Base-by-base conservation (phyloP, 2,329 filamentous ascomycete genomes). In the Ceratocystis destructans region DNA sequence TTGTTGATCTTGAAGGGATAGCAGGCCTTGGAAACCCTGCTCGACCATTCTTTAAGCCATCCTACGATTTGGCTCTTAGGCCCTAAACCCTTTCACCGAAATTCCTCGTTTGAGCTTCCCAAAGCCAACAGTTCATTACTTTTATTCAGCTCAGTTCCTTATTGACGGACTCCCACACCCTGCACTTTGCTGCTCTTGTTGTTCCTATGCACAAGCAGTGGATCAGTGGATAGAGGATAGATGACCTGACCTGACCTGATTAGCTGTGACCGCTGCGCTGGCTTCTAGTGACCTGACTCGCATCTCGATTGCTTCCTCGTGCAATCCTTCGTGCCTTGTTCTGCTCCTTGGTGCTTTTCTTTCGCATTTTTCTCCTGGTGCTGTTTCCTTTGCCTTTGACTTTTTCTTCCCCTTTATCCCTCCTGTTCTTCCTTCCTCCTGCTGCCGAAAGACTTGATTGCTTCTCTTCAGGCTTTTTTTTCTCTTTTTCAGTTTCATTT, bases 301-400 rank as follows among this genome's bases (percentile, higher is more conserved):
- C 31, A 59, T 59, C 55, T 59, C 55, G 55, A 59, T 37, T 59
- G 17, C 55, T 37, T 59, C 55, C 55, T 59, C 28, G 31, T 31
- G 25, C 12, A 25, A 63, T 63, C 61, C 61, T 63, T 63, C 45
- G 31, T 46, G 31, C 63, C 33, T 59, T 64, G 45, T 41, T 64
- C 55, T 20, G 25, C 28, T 33, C 55, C 31, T 59, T 31, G 55
- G 15, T 59, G 28, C 41, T 10, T 10, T 63, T 55, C 28, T 48
- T 59, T 63, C 44, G 10, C 17, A 33, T 48, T 62, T 50, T 20
- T 31, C 17, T 62, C 33, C n/a, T 25, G 31, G 33, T 41, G 1
- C 61, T 28, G 33, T 37, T 46, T 33, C 33, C 31, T 55, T 44
- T 45, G 20, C 31, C 44, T 28, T 20, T n/a, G 57, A 15, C 25